Base-by-base conservation (phyloP, 495 filamentous ascomycete genomes). In the Haplographium delicatum region DNA sequence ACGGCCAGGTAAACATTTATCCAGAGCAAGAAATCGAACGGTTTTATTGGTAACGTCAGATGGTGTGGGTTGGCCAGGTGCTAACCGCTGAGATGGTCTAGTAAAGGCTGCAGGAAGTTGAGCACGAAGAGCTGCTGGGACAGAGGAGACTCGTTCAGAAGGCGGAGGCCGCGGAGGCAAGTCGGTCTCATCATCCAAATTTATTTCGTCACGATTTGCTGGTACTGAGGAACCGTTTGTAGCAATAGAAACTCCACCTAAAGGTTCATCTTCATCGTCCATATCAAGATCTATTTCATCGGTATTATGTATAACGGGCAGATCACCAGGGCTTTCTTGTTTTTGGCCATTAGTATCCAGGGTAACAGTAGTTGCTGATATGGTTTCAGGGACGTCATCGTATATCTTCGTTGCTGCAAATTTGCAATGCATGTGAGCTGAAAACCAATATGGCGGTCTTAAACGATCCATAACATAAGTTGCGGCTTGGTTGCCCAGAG, bases 381-480 rank as follows among this genome's bases (percentile, higher is more conserved):
- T 44, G 20, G 44, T 34, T 4, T 31, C 54, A 1, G 46, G 30
- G 4, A 54, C 62, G 1, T 72, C 65, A 15, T 74, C 70, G 64
- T 93, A 86, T 0, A 75, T 66, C 50, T 93, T 80, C 2, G 82
- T 61, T 7, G 91, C 91, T 2, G 83, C 63, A 58, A 84, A 97
- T 60, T 89, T 90, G 63, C 84, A 81, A 66, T 98, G 93, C 62
- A 96, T 53, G 65, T 98, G 93, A 1, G 90, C 93, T 7, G 90
- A 87, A 65, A 97, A 95, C 93, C 93, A 98, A 61, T 89, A 86
- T 0, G 75, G 69, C 3, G 93, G 93, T 26, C 87, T 74, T 30
- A 97, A 68, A 24, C 88, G 75, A 60, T 93, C 81, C 60, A 97
- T 75, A 5, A 95, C 82, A 37, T 85, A 79, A 54, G 73, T 75